Evolutionary conservation across 768 basidiomycete species (phyloP), one percentile per base, ranked within the genome.

Genomic region (Sporobolomyces pararoseus): DNA sequence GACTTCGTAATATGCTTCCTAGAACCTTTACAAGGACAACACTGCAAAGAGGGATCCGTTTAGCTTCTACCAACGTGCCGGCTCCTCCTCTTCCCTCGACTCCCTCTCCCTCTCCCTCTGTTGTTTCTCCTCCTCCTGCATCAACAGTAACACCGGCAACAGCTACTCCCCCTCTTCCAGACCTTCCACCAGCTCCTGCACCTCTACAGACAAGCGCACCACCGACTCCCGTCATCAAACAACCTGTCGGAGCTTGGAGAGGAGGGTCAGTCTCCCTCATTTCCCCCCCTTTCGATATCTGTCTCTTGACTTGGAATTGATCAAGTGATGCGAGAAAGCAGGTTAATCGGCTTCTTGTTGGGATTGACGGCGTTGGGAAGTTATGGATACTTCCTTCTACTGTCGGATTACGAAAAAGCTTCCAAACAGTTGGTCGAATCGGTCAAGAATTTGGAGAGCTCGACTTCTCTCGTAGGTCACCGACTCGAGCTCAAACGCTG

Each of bases 261-360:
- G 69, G 69, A 25, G 69, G 68, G 68, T 59, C 16, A 39, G 51
- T 12, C 25, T 32, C 32, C 27, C 29, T n/a, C 58, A 1, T 51
- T 46, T 13, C 17, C 39, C 39, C 17, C 39, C 39, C 17, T 42
- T 17, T 42, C 39, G 17, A 9, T 42, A 13, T 32, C 19, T 34
- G 19, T 6, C 21, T 37, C n/a, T 25, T 42, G 39, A 31, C 34
- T 19, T 32, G 19, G 16, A 2, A 16, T 49, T 42, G 39, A 42
- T 10, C 17, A 17, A 42, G 39, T 42, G 39, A 42, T 14, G 16
- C n/a, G n/a, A n/a, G n/a, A n/a, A n/a, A n/a, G n/a, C 63, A 70
- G 69, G 0, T 13, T 70, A 29, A 70, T 70, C 59, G 69, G 70
- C 31, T 71, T 71, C 65, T 50, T 71, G 7, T 37, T 65, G 31